Evolutionary conservation across 371 early-diverging fungal genomes (phyloP), one percentile per base, ranked within the genome.

Genomic region (Chytridium lagenaria): DNA sequence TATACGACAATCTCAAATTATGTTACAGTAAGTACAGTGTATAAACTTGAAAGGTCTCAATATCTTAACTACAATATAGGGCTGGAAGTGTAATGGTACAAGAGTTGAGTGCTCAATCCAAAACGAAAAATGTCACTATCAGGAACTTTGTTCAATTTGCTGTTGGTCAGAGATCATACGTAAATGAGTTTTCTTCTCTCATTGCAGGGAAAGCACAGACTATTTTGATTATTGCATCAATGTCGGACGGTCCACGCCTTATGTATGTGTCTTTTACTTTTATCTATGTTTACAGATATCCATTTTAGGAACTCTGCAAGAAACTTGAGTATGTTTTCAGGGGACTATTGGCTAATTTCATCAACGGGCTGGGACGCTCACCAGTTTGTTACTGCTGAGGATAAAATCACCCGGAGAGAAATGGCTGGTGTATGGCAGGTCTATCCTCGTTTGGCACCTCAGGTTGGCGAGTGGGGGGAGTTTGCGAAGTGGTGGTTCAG

Each of bases 321-420:
- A 15, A 28, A 59, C 31, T 15, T 66, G n/a, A 40, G 15, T 33
- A 66, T 66, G 66, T 16, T 66, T 2, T 40, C 37, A 22, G 66
- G 66, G 2, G 66, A 66, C 28, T 66, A 66, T 44, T 66, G 70
- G 70, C 50, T 55, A 7, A 50, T 69, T n/a, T 12, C 36, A 7
- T 12, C 57, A 19, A 59, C 59, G 2, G 66, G 66, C 2, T 66
- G 3, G 7, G 61, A 61, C 26, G 34, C 61, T 23, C 34, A 12
- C 3, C 15, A 2, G 7, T 61, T 61, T 36, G 7, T 10, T 33
- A 34, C 61, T 15, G 3, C 31, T 12, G 61, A 61, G 5, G 61
- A 61, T 28, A 31, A 16, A 7, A 2, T 22, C 3, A 26, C 61
- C 34, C 61, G 30, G 5, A 10, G 12, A 7, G 36, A 34, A 2